Percentiles rank a stretch among this genome's conserved stretches.
phyloP scores from a whole-genome alignment of 495 filamentous ascomycete genomes.

The Aspergillus bertholletiae region DNA sequence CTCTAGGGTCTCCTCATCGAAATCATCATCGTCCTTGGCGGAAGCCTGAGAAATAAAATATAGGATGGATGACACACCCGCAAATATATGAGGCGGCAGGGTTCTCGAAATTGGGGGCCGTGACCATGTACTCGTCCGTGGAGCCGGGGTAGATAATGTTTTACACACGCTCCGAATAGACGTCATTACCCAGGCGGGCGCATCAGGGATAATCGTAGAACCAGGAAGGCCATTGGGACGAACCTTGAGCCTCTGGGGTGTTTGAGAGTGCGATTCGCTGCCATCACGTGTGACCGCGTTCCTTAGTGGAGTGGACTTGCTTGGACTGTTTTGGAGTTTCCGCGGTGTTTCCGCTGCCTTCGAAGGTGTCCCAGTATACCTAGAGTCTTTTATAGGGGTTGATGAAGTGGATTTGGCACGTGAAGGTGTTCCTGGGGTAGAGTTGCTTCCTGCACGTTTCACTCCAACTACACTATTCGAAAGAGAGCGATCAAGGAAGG shows the following conservation, averaged over 20 bases:
- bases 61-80: conserved; percentile 58
- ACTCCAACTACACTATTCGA: conserved; percentile 33
- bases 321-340: conserved; percentile 40
- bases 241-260: conserved; percentile 16
- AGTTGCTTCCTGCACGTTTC: conserved; percentile 28
- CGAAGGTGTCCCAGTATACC: conserved; percentile 27
- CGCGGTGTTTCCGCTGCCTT: conserved; percentile 30
- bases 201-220: conserved; percentile 38
- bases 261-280: conserved; percentile 21
- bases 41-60: conserved; percentile 33
- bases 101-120: conserved; percentile 43
- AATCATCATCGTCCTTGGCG: conserved; percentile 26
- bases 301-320: conserved; percentile 40
- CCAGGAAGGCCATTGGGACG: conserved; percentile 19
- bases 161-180: conserved; percentile 64
- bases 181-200: conserved; percentile 65
- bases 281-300: conserved; percentile 22
- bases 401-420: conserved; percentile 25
- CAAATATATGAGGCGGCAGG: conserved; percentile 60
- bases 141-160: conserved; percentile 51
- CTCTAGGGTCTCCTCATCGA: conserved; percentile 35
- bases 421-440: conserved; percentile 27
- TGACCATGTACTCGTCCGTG: conserved; percentile 42
- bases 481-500: conserved; percentile 72
- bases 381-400: conserved; percentile 30